Percentiles rank a stretch among this genome's conserved stretches.
Evolutionary conservation across 2,329 filamentous ascomycete species (phyloP).

Genomic region (Cladosporium sp.): DNA sequence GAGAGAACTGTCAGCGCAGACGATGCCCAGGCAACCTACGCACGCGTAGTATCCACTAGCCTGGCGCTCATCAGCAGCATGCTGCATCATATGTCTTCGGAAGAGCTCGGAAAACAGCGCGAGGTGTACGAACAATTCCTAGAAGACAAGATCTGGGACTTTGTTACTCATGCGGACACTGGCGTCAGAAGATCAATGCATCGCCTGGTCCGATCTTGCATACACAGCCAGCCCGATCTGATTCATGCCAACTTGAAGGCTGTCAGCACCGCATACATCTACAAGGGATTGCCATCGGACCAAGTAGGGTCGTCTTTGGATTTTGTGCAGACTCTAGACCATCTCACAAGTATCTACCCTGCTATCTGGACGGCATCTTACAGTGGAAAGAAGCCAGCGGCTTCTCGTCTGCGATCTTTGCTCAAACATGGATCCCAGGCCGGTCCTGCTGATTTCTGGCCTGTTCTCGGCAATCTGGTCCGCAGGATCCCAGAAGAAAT

Average conservation of each 20-base stretch:
- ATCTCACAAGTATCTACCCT: constrained; percentile 60
- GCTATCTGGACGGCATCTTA: constrained; percentile 69
- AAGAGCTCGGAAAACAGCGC: constrained; percentile 57
- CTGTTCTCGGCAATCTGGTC: constrained; percentile 59
- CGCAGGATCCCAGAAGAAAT: constrained; percentile 50
- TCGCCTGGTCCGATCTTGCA: constrained; percentile 47
- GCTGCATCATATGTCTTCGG: constrained; percentile 38
- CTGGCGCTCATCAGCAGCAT: constrained; percentile 52
- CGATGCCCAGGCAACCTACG: constrained; percentile 81
- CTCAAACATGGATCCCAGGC: constrained; percentile 79
- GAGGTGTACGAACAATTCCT: constrained; percentile 64
- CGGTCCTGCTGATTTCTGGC: constrained; percentile 70
- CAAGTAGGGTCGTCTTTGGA: constrained; percentile 72
- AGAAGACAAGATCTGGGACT: constrained; percentile 57
- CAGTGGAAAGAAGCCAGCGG: constrained; percentile 52
- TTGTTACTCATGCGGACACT: constrained; percentile 52
- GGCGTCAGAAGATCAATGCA: constrained; percentile 56
- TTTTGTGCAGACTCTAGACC: constrained; percentile 61
- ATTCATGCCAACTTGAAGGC: constrained; percentile 43
- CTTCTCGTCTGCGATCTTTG: constrained; percentile 62
- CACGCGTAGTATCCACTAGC: constrained; percentile 65
- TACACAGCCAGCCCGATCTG: constrained; percentile 42
- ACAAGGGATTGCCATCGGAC: constrained; percentile 65
- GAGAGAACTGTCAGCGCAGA: constrained; percentile 78
- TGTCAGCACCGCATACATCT: constrained; percentile 65